Evolutionary conservation across 2,329 filamentous ascomycete genomes (phyloP).

Genomic region (Teratosphaeriaceae sp.): DNA sequence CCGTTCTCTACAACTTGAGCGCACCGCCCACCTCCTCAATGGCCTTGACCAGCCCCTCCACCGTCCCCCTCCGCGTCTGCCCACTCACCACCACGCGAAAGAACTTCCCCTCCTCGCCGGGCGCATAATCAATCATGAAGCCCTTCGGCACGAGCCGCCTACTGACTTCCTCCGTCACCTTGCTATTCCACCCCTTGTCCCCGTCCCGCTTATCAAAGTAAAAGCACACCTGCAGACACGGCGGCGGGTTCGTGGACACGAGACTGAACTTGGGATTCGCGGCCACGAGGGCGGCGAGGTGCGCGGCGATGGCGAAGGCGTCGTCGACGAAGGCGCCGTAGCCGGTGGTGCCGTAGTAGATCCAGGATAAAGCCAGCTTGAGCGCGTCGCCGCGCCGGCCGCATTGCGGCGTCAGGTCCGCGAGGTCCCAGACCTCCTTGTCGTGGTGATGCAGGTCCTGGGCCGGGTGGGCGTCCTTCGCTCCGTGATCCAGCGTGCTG

Average conservation of each 20-base stretch:
- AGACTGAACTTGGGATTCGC: conserved; percentile 57
- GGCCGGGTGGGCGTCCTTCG: conserved; percentile 23
- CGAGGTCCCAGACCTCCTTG: conserved; percentile 74
- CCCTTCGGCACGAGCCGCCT: conserved; percentile 50
- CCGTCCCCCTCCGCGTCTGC: conserved; percentile 51
- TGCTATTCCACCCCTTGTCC: conserved; percentile 44
- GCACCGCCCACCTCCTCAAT: conserved; percentile 43
- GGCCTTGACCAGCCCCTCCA: conserved; percentile 56
- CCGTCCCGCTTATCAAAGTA: conserved; percentile 61
- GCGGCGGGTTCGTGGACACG: conserved; percentile 68
- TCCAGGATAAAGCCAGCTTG: conserved; percentile 83
- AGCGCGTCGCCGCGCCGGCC: conserved; percentile 78
- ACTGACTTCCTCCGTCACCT: conserved; percentile 50
- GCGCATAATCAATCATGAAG: conserved; percentile 65
- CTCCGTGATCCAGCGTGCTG: conserved; percentile 12
- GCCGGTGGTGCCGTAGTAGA: conserved; percentile 75
- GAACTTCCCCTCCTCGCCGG: conserved; percentile 56
- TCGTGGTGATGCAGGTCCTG: conserved; percentile 19
- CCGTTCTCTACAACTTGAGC: conserved; percentile 4
- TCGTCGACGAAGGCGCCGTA: conserved; percentile 58
- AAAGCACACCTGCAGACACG: conserved; percentile 92
- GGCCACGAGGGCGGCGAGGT: conserved; percentile 58
- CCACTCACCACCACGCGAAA: conserved; percentile 64
- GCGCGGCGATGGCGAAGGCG: conserved; percentile 64
- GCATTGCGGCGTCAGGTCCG: conserved; percentile 89